A percentile compares a stretch with the other conserved stretches of the same genome.
Conservation (phyloP, 2,329 filamentous ascomycete genomes). For the Trichoderma koningiopsis region DNA sequence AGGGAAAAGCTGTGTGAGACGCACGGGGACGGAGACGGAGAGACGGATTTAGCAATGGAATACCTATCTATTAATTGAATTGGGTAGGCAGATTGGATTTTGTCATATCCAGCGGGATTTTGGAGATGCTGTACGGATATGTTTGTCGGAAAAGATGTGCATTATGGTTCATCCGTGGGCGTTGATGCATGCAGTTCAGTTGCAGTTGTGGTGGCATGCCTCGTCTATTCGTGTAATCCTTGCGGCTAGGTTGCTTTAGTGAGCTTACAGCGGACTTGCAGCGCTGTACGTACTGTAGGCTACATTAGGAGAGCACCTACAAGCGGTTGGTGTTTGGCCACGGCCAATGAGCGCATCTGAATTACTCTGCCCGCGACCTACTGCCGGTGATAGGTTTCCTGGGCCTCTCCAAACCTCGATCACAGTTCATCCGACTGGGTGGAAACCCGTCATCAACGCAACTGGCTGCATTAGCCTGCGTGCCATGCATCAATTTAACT, state of each 20-base stretch:
- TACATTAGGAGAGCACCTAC: not conserved
- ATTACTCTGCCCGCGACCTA: not conserved
- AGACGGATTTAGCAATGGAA: not conserved
- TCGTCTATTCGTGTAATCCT: not conserved
- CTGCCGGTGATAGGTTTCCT: not conserved
- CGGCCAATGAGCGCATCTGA: not conserved
- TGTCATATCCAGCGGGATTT: not conserved
- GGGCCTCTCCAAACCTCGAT: not conserved
- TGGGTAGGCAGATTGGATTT: not conserved
- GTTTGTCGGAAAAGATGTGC: not conserved
- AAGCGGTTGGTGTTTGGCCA: not conserved
- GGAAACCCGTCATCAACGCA: not conserved
- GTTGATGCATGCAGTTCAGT: not conserved
- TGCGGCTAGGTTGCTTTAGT: not conserved
- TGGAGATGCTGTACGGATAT: not conserved
- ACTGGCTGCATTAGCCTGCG: not conserved
- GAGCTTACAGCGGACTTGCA: not conserved
- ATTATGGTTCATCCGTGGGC: not conserved
- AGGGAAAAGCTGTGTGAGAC: constrained; percentile 1
- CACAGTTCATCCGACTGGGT: not conserved
- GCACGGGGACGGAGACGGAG: constrained; percentile 8
- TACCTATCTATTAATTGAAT: not conserved
- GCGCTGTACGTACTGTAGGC: not conserved
- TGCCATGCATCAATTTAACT: not conserved
- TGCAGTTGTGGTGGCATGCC: not conserved